Conservation (phyloP, 768 basidiomycete species). For the Lepiota subincarnata region DNA sequence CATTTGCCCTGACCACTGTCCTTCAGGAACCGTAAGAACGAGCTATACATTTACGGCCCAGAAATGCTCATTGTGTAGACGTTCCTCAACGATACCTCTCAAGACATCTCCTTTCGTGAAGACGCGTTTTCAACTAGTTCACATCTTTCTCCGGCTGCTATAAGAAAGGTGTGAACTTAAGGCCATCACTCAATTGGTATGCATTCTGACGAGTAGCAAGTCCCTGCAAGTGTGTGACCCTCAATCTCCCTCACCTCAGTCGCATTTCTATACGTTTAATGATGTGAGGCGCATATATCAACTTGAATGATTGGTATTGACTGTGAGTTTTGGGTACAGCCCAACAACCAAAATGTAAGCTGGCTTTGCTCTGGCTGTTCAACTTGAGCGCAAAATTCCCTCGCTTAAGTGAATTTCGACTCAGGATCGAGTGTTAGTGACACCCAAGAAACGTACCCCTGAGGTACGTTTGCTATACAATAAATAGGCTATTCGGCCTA, state of each 20-base stretch:
- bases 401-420: background rate
- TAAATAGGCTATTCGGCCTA: background rate
- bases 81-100: background rate
- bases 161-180: background rate
- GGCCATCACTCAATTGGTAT: background rate
- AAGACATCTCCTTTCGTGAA: background rate
- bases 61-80: background rate
- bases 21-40: background rate
- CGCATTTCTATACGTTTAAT: background rate
- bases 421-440: background rate
- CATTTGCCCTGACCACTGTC: slow-evolving; percentile 7
- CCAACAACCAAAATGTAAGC: background rate
- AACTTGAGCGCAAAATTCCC: background rate
- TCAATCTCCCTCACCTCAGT: background rate
- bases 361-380: background rate
- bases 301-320: background rate
- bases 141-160: background rate
- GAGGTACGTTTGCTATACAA: background rate
- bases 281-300: slow-evolving; percentile 9
- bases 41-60: background rate
- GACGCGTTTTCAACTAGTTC: background rate
- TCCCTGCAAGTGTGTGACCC: background rate
- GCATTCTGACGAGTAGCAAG: background rate
- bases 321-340: background rate
- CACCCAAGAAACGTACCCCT: background rate